Percentiles rank a stretch among this genome's conserved stretches.
phyloP scores from a whole-genome alignment of 306 rosid species.

The Dicorynia guianensis region DNA sequence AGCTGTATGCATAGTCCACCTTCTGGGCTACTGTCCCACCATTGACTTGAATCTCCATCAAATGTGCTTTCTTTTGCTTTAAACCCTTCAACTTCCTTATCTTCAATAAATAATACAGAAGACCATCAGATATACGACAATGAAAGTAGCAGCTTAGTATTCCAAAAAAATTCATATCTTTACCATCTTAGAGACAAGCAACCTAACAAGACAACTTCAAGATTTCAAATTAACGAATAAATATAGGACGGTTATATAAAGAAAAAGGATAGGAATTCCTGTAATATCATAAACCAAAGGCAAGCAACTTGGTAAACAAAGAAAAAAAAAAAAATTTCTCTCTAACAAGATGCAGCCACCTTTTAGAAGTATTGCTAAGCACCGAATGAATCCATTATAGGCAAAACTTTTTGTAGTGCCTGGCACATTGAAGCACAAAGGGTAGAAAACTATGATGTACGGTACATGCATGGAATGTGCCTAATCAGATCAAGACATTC shows the following conservation, averaged over 20 bases:
- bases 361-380: not conserved
- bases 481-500: too few relatives aligned
- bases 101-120: conserved; percentile 38
- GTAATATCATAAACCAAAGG: not conserved
- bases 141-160: not conserved
- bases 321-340: not conserved
- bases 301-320: not conserved
- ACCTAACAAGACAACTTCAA: not conserved
- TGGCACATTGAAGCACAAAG: not conserved
- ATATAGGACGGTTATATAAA: not conserved
- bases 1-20: conserved; percentile 73
- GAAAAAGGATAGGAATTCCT: not conserved
- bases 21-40: conserved; percentile 76
- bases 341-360: not conserved
- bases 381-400: not conserved
- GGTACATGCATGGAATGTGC: too few relatives aligned
- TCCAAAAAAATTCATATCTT: not conserved
- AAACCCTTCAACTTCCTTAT: conserved; percentile 85
- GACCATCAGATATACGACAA: not conserved
- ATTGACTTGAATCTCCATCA: conserved; percentile 88
- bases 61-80: conserved; percentile 89
- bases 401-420: not conserved
- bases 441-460: not conserved
- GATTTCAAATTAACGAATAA: not conserved
- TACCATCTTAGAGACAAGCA: not conserved